phyloP scores from a whole-genome alignment of 768 basidiomycete genomes.

The Agaricus subrufescens region DNA sequence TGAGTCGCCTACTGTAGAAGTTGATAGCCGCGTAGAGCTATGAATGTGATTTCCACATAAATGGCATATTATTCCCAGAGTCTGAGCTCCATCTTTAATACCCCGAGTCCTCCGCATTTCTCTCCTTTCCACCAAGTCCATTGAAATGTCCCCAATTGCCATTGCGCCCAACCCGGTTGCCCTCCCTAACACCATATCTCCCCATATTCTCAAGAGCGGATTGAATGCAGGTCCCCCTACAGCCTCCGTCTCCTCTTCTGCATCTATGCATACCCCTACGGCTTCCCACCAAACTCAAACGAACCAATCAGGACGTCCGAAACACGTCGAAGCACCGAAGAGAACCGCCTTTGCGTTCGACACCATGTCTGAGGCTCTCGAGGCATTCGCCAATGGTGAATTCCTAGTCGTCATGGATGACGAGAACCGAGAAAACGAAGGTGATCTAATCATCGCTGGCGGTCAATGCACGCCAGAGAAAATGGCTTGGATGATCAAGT shows the following conservation, averaged over 20 bases:
- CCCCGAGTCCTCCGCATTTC: constrained; percentile 12
- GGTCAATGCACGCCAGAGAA: constrained; percentile 84
- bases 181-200: not conserved
- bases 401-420: constrained; percentile 99
- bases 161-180: constrained; percentile 12
- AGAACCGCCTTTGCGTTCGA: constrained; percentile 66
- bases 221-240: not conserved
- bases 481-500: constrained; percentile 99
- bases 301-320: constrained; percentile 29
- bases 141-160: constrained; percentile 28
- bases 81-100: constrained; percentile 1
- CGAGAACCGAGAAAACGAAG: constrained; percentile 93
- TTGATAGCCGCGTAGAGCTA: not conserved
- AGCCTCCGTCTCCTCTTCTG: constrained; percentile 7
- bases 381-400: constrained; percentile 73
- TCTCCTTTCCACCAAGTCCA: constrained; percentile 8
- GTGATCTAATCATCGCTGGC: constrained; percentile 90
- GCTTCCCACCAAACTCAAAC: constrained; percentile 11
- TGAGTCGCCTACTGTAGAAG: not conserved
- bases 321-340: constrained; percentile 21
- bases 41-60: constrained; percentile 7
- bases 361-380: constrained; percentile 72
- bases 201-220: constrained; percentile 8
- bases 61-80: constrained; percentile 15
- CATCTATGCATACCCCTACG: constrained; percentile 10